These are phyloP conservation scores for Rachicladosporium sp. DNA, from an alignment of 2,329 filamentous ascomycete species.

Conservation along the genomic window DNA sequence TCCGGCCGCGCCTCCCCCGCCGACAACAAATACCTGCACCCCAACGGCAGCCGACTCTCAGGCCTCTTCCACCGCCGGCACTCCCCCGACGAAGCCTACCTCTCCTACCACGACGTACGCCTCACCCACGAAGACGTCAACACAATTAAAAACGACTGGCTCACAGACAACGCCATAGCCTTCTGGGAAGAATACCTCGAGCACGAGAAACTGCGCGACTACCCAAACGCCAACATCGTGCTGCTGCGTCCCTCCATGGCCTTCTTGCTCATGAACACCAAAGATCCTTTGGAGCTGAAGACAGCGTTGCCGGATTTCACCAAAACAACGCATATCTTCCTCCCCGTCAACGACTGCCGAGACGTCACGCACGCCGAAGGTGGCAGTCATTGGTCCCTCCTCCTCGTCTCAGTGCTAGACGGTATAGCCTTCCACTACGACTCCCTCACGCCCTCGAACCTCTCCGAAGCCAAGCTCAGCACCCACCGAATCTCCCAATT, in stretches of 20 bases:
- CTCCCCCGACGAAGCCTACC: conserved; percentile 54
- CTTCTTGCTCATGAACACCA: conserved; percentile 72
- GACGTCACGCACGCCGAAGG: conserved; percentile 70
- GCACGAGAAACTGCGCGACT: conserved; percentile 69
- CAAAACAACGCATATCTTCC: conserved; percentile 79
- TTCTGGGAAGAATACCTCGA: conserved; percentile 98
- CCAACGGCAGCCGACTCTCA: conserved; percentile 40
- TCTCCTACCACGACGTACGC: conserved; percentile 50
- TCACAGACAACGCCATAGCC: conserved; percentile 93
- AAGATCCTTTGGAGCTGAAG: conserved; percentile 42
- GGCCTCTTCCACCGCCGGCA: conserved; percentile 32
- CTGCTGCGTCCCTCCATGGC: conserved; percentile 88
- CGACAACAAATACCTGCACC: conserved; percentile 23
- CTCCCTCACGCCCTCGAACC: conserved; percentile 65
- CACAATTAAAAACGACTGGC: conserved; percentile 85
- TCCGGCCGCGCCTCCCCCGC: conserved; percentile 6
- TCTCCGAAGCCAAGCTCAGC: conserved; percentile 56
- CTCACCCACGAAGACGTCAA: conserved; percentile 85
- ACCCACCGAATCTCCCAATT: conserved; percentile 57
- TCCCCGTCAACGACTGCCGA: conserved; percentile 83
- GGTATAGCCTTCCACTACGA: conserved; percentile 95
- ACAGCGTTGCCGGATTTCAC: conserved; percentile 70
- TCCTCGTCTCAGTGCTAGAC: conserved; percentile 80
- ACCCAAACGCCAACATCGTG: conserved; percentile 72
- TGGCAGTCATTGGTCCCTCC: conserved; percentile 86